A percentile compares a stretch with the other conserved stretches of the same genome.
These are phyloP conservation scores for Dorcoceras hygrometricum DNA, from an alignment of 257 asterid species.

Conservation along the genomic window DNA sequence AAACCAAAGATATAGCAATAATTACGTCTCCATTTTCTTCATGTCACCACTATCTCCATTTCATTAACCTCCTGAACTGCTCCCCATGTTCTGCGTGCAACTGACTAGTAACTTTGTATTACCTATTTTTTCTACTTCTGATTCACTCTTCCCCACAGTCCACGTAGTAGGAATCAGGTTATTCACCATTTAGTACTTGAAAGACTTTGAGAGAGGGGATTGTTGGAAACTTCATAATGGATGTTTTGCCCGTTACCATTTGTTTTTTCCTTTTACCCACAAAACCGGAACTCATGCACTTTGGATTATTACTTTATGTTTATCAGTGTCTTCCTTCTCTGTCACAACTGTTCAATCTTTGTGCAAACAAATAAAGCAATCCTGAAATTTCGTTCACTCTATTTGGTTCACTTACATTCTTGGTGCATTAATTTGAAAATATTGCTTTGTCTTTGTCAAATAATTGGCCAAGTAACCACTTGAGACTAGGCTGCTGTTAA, in stretches of 20 bases:
- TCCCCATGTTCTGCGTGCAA: not conserved
- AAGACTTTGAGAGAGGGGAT: not conserved
- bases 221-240: not conserved
- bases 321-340: not conserved
- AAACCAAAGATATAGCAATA: not conserved
- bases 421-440: not conserved
- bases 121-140: not conserved
- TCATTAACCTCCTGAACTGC: constrained; percentile 2
- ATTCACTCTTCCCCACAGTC: not conserved
- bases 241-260: not conserved
- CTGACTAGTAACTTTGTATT: not conserved
- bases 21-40: constrained; percentile 2
- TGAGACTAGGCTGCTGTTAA: too few species aligned
- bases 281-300: not conserved
- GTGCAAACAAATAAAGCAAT: not conserved
- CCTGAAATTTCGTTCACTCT: not conserved
- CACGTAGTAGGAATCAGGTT: not conserved
- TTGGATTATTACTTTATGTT: not conserved
- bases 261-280: not conserved
- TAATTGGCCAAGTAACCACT: not conserved
- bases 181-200: not conserved
- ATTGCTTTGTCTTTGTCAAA: not conserved
- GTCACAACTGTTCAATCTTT: not conserved
- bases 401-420: not conserved
- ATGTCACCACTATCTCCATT: not conserved